Evolutionary conservation across 768 basidiomycete species (phyloP).

Genomic region (Phylloporus sp.): DNA sequence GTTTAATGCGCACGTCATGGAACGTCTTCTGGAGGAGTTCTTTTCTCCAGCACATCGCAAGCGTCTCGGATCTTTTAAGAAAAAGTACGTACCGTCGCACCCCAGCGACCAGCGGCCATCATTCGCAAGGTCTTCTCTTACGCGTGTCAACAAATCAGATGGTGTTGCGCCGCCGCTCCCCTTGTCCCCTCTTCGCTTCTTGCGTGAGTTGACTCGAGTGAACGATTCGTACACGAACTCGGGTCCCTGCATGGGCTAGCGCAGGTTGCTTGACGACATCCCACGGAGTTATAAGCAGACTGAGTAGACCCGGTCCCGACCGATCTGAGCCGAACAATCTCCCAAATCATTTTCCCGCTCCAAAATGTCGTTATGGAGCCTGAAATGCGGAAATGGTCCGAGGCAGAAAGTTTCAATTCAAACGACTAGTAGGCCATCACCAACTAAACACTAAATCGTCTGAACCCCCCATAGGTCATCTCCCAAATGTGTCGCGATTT

Average conservation of each 20-base stretch:
- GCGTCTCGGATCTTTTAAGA: slow-evolving; percentile 13
- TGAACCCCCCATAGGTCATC: slow-evolving; percentile 82
- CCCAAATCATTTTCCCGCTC: not conserved
- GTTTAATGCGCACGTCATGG: slow-evolving; percentile 16
- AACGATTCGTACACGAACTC: slow-evolving; percentile 46
- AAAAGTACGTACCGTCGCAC: slow-evolving; percentile 48
- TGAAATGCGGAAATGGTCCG: slow-evolving; percentile 18
- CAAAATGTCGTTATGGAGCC: not conserved
- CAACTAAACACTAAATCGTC: slow-evolving; percentile 45
- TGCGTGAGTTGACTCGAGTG: slow-evolving; percentile 47
- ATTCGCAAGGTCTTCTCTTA: slow-evolving; percentile 41
- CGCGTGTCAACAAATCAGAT: slow-evolving; percentile 38
- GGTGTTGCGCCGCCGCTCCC: slow-evolving; percentile 32
- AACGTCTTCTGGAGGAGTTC: slow-evolving; percentile 37
- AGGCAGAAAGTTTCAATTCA: not conserved
- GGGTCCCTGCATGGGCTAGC: not conserved
- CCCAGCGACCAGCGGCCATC: slow-evolving; percentile 51
- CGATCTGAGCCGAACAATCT: not conserved
- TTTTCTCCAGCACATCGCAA: slow-evolving; percentile 16
- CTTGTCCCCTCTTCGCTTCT: slow-evolving; percentile 41
- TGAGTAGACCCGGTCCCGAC: not conserved
- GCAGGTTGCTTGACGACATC: not conserved
- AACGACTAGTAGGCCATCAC: not conserved
- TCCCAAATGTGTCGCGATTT: slow-evolving; percentile 80
- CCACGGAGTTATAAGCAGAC: not conserved